Evolutionary conservation across 192 early-diverging fungal species (phyloP).

Genomic region (Linnemannia elongata): DNA sequence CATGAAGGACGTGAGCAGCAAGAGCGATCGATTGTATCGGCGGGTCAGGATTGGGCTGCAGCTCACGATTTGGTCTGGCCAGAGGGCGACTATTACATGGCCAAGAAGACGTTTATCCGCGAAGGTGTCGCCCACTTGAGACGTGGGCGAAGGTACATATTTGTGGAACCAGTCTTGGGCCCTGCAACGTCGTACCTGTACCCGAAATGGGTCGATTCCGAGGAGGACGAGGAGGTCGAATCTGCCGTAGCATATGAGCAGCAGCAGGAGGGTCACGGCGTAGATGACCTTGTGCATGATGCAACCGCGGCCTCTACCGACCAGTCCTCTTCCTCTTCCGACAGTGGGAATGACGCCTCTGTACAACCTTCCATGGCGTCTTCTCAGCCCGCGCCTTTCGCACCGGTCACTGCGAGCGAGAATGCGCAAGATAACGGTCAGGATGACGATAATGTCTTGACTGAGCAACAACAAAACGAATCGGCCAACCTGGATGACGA

Average conservation of each 20-base stretch:
- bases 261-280: neutral
- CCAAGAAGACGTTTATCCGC: conserved; percentile 49
- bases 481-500: neutral
- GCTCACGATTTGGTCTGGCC: conserved; percentile 43
- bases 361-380: neutral
- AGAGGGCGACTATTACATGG: conserved; percentile 52
- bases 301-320: neutral
- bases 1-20: conserved; percentile 10
- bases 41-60: conserved; percentile 35
- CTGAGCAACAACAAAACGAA: neutral
- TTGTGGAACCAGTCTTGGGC: conserved; percentile 54
- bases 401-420: neutral
- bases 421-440: conserved; percentile 24
- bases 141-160: conserved; percentile 49
- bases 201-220: conserved; percentile 22
- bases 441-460: conserved; percentile 7
- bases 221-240: conserved; percentile 17
- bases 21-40: neutral
- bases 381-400: neutral
- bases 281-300: neutral
- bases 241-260: neutral
- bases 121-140: conserved; percentile 52
- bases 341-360: conserved; percentile 10
- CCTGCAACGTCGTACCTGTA: conserved; percentile 48
- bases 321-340: neutral